These are phyloP conservation scores for Phyllosticta capitalensis DNA, from an alignment of 2,329 filamentous ascomycete genomes.

Conservation along the genomic window DNA sequence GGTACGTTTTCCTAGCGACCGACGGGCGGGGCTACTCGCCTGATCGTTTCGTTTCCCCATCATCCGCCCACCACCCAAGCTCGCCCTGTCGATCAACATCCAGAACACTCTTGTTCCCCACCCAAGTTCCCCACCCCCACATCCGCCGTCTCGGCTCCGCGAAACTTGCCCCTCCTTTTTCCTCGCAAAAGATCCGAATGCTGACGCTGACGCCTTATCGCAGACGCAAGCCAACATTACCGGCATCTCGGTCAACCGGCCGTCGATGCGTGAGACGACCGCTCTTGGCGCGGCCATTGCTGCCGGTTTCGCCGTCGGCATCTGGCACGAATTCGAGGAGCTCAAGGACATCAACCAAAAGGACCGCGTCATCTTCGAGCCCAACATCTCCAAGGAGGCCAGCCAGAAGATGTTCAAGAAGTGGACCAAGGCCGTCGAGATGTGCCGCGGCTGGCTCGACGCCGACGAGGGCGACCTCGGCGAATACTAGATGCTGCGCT, in stretches of 20 bases:
- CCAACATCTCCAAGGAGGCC: slow-evolving; percentile 50
- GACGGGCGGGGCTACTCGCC: neutral
- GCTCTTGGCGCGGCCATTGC: slow-evolving; percentile 82
- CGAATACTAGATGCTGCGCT: slow-evolving; percentile 1
- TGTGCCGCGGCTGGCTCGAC: slow-evolving; percentile 65
- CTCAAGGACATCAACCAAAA: slow-evolving; percentile 62
- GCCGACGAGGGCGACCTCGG: slow-evolving; percentile 22
- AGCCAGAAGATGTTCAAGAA: slow-evolving; percentile 55
- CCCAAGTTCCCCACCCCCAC: neutral
- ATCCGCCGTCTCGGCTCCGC: neutral
- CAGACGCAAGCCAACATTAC: slow-evolving; percentile 76
- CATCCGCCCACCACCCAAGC: too few species aligned
- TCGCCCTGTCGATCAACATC: neutral
- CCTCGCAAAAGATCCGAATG: neutral
- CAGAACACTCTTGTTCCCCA: neutral
- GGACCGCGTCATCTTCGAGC: slow-evolving; percentile 61
- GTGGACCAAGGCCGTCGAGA: slow-evolving; percentile 70
- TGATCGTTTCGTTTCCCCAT: neutral
- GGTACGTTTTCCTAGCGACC: slow-evolving; percentile 20
- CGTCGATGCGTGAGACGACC: slow-evolving; percentile 83
- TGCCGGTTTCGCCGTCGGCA: slow-evolving; percentile 70
- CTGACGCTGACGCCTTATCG: slow-evolving; percentile 23
- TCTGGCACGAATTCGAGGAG: slow-evolving; percentile 69
- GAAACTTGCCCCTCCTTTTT: neutral
- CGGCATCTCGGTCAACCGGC: slow-evolving; percentile 72